Evolutionary conservation across 257 asterid genomes (phyloP).

Genomic region (Mitragyna speciosa): DNA sequence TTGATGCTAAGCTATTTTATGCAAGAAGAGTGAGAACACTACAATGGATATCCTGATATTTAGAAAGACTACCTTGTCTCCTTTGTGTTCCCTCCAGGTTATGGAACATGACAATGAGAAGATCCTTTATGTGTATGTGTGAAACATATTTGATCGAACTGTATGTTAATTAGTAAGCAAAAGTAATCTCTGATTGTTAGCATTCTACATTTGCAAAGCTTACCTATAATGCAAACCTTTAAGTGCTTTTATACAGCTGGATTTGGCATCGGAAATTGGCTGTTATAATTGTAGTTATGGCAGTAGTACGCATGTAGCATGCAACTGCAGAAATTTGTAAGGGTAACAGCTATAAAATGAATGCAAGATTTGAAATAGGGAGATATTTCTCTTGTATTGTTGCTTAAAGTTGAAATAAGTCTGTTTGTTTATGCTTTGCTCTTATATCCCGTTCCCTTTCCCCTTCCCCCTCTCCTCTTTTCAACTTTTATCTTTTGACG

Average conservation of each 20-base stretch:
- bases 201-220: not conserved
- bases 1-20: not conserved
- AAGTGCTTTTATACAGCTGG: not conserved
- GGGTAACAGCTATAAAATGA: not conserved
- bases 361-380: not conserved
- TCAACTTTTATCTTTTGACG: not conserved
- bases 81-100: conserved; percentile 1
- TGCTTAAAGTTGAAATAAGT: not conserved
- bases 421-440: not conserved
- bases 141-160: not conserved
- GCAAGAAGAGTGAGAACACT: not conserved
- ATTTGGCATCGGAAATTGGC: not conserved
- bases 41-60: not conserved
- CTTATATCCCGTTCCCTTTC: not conserved
- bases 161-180: not conserved
- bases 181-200: not conserved
- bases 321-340: not conserved
- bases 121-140: not conserved
- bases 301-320: not conserved
- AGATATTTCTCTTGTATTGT: not conserved
- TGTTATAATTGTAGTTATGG: not conserved
- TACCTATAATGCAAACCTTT: not conserved
- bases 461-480: not conserved
- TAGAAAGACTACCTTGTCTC: not conserved
- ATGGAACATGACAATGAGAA: not conserved